Evolutionary conservation across 148 eudicot species (phyloP).

Genomic region (Amaranthus hypochondriacus): DNA sequence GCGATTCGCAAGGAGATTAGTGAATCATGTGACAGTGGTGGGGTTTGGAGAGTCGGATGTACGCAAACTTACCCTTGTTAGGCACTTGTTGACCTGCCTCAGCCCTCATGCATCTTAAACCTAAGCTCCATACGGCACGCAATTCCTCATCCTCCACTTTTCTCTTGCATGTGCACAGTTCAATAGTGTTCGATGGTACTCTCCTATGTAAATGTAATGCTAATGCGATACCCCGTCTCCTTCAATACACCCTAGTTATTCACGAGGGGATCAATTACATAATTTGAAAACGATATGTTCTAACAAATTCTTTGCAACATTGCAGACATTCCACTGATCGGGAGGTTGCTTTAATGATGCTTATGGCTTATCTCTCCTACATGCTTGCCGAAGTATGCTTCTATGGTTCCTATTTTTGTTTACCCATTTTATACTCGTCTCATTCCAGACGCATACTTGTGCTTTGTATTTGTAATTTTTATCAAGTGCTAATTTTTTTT

Average conservation of each 20-base stretch:
- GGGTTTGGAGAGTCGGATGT: no score
- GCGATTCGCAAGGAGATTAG: no score
- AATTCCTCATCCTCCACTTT: no score
- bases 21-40: no score
- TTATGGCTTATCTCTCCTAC: slow-evolving; percentile 87
- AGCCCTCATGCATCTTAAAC: no score
- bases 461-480: not conserved
- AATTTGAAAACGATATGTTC: slow-evolving; percentile 2
- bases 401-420: not conserved
- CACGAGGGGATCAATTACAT: not conserved
- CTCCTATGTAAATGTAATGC: not conserved
- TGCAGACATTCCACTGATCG: slow-evolving; percentile 86
- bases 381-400: slow-evolving; percentile 73
- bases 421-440: not conserved
- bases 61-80: no score
- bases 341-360: slow-evolving; percentile 84
- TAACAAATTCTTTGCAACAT: slow-evolving; percentile 20
- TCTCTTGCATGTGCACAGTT: no score
- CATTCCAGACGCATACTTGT: not conserved
- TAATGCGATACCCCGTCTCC: no score
- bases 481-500: not conserved
- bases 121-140: no score
- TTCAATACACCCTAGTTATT: not conserved
- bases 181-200: no score
- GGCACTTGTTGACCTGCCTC: no score